A percentile compares a stretch with the other conserved stretches of the same genome.
Conservation (phyloP, 495 filamentous ascomycete species). For the Neurospora sp. region DNA sequence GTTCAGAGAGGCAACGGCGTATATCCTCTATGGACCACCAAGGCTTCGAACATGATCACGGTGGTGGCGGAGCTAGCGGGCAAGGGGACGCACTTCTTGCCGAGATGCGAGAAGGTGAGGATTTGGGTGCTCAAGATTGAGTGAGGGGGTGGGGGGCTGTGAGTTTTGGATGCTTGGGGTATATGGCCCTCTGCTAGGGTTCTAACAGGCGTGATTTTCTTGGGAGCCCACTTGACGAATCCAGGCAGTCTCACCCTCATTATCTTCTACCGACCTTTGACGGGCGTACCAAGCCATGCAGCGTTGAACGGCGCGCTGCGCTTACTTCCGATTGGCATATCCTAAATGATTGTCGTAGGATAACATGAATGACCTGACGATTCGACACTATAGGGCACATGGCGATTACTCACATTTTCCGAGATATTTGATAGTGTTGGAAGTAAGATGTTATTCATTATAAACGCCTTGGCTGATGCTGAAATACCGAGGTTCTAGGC, state of each 20-base stretch:
- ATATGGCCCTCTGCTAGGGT: background rate
- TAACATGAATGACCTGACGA: background rate
- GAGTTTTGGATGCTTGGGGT: background rate
- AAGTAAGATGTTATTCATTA: background rate
- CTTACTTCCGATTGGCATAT: background rate
- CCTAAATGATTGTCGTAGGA: background rate
- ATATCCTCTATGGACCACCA: background rate
- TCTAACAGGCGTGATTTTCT: background rate
- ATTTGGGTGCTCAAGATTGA: background rate
- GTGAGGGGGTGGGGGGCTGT: background rate
- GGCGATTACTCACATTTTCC: background rate
- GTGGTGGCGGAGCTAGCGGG: background rate
- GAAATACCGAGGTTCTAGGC: background rate
- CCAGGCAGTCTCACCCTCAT: background rate
- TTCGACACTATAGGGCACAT: background rate
- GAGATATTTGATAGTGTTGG: background rate
- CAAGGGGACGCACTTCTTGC: background rate
- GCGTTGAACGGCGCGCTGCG: background rate
- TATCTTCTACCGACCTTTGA: background rate
- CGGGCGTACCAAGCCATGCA: background rate
- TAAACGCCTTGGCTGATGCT: background rate
- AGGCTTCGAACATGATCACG: background rate
- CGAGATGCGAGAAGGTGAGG: background rate
- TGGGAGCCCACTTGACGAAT: background rate
- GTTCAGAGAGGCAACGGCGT: slow-evolving; percentile 26